Base-by-base conservation (phyloP, 2,329 filamentous ascomycete genomes). In the Exophiala alcalophila region DNA sequence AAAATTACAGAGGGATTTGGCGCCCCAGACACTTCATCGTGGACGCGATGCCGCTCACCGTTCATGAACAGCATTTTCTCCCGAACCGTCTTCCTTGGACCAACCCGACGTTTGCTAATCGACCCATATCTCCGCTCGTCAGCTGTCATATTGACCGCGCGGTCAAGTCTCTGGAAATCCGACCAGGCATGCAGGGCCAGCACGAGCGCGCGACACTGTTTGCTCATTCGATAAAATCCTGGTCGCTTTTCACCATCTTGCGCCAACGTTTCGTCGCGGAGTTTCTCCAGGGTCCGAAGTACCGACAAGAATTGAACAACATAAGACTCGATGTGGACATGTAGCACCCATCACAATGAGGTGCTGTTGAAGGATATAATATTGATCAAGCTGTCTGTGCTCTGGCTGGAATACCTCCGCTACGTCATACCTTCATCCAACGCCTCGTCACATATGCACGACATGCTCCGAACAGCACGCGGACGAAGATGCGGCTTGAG, bases 111-210 rank as follows among this genome's bases (percentile, higher is more conserved):
- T 70, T 33, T 69, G 68, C 7, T 78, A 83, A 21, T 78, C 70
- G 16, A 84, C 71, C 81, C 80, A 84, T 16, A 71, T 66, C 54
- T 79, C 70, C 11, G 70, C 50, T 83, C 79, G 2, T 68, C 60
- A 2, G 78, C 67, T 8, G 69, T 73, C 80, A 84, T 83, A 61
- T 84, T 84, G 60, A 84, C 78, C 32, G 82, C 62, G 26, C 77
- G 49, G 83, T 82, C 68, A 83, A 84, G 58, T 84, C 79, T 35
- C 73, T 71, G 49, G 64, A 58, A 26, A 64, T 60, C 5, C n/a
- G n/a, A n/a, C n/a, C n/a, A n/a, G n/a, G n/a, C 38, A 18, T 41
- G 28, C 9, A 33, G 5, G n/a, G 18, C 9, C 19, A 10, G 65
- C 69, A 36, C 68, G 66, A 2, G 65, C 67, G 30, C 19, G 19